phyloP scores from a whole-genome alignment of 441 rosid genomes.

The Adansonia madagascariensis region DNA sequence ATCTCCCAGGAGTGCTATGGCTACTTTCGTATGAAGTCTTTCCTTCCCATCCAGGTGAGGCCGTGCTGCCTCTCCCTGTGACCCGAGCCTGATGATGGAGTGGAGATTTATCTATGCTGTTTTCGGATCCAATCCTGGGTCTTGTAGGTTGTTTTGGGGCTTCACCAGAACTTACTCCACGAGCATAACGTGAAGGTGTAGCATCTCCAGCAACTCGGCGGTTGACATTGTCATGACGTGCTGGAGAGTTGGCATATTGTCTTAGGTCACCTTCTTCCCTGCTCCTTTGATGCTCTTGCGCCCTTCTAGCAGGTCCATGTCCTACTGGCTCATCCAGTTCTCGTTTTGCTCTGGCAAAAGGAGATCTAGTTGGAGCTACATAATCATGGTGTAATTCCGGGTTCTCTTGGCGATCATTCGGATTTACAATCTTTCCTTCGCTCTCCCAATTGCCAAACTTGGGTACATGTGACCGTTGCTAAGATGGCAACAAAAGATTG shows the following conservation, averaged over 20 bases:
- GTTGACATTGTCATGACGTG: slow-evolving; percentile 41
- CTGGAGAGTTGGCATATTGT: slow-evolving; percentile 47
- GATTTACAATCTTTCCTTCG: slow-evolving; percentile 54
- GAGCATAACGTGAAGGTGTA: slow-evolving; percentile 50
- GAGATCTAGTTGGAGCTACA: slow-evolving; percentile 41
- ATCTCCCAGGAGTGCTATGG: slow-evolving; percentile 63
- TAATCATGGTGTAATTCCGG: slow-evolving; percentile 44
- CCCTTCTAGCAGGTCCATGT: slow-evolving; percentile 35
- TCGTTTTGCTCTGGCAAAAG: slow-evolving; percentile 44
- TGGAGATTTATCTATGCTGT: slow-evolving; percentile 70
- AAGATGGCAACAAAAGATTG: slow-evolving; percentile 19
- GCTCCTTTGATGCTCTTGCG: slow-evolving; percentile 40
- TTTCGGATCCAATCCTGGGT: slow-evolving; percentile 50
- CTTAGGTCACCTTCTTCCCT: slow-evolving; percentile 46
- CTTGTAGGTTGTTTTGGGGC: slow-evolving; percentile 47
- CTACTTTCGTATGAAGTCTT: slow-evolving; percentile 52
- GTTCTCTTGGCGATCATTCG: slow-evolving; percentile 73
- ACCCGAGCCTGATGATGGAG: slow-evolving; percentile 56
- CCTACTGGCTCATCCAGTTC: slow-evolving; percentile 45
- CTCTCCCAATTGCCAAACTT: slow-evolving; percentile 90
- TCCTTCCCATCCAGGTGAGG: slow-evolving; percentile 64
- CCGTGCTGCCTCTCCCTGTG: slow-evolving; percentile 42
- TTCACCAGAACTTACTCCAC: slow-evolving; percentile 43
- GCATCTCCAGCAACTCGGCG: slow-evolving; percentile 39
- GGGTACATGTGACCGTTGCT: slow-evolving; percentile 79